A percentile compares a stretch with the other conserved stretches of the same genome.
Evolutionary conservation across 1,284 basidiomycete genomes (phyloP).

Genomic region (Exsudoporus floridanus): DNA sequence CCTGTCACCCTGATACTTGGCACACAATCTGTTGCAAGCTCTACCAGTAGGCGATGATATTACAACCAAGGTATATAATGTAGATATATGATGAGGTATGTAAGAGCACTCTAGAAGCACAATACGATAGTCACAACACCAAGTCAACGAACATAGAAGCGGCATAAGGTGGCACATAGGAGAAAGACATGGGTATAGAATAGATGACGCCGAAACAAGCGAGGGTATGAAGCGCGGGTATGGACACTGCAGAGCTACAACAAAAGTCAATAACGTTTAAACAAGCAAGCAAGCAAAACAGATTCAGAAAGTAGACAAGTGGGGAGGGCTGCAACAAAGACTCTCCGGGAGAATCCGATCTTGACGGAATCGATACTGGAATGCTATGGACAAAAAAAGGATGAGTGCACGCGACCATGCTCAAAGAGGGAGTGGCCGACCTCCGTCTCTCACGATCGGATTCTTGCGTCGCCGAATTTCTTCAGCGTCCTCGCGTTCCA

Average conservation of each 20-base stretch:
- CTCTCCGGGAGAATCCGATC: constrained; percentile 42
- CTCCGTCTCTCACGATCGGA: constrained; percentile 63
- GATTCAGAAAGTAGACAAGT: constrained; percentile 55
- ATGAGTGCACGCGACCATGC: constrained; percentile 9
- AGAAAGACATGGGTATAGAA: constrained; percentile 24
- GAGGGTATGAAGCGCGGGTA: constrained; percentile 23
- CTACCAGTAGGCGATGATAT: constrained; percentile 13
- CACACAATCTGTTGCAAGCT: too few species aligned
- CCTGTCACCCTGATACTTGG: neutral
- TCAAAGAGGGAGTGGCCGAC: constrained; percentile 30
- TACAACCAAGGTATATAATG: constrained; percentile 23
- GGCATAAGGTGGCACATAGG: constrained; percentile 23
- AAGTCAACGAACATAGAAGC: constrained; percentile 12
- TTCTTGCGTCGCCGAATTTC: constrained; percentile 49
- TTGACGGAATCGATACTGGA: constrained; percentile 59
- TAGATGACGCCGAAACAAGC: constrained; percentile 1
- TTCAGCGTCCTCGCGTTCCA: constrained; percentile 61
- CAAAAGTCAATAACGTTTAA: constrained; percentile 26
- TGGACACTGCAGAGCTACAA: constrained; percentile 31
- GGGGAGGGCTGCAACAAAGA: constrained; percentile 36
- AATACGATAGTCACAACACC: constrained; percentile 31
- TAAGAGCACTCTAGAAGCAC: constrained; percentile 26
- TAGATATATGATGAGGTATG: constrained; percentile 21
- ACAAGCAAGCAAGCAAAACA: constrained; percentile 1
- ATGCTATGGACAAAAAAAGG: constrained; percentile 37